These are phyloP conservation scores for Sphagnum contortum DNA, from an alignment of 225 moss, liverwort and hornwort genomes.

Conservation along the genomic window DNA sequence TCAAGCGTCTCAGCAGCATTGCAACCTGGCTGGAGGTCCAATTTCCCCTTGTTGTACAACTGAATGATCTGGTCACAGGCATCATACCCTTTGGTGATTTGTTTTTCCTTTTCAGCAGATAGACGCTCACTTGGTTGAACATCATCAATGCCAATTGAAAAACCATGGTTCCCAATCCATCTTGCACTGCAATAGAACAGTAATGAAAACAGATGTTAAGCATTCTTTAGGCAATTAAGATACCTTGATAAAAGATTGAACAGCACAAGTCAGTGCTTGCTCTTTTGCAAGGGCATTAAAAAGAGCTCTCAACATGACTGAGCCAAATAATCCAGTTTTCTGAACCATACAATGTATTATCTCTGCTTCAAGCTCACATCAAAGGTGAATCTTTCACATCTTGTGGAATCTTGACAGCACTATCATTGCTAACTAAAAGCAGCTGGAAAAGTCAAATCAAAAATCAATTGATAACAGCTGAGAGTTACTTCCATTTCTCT, in stretches of 20 bases:
- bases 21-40: conserved; percentile 80
- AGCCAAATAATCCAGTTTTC: too few species aligned
- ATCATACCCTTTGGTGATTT: conserved; percentile 71
- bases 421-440: too few species aligned
- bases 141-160: conserved; percentile 96
- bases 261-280: too few species aligned
- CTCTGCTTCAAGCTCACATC: too few species aligned
- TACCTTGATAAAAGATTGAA: not conserved
- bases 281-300: too few species aligned
- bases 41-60: conserved; percentile 74
- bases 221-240: not conserved
- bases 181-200: conserved; percentile 32
- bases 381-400: too few species aligned
- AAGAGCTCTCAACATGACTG: too few species aligned
- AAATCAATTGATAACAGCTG: too few species aligned
- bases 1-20: conserved; percentile 96
- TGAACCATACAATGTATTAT: too few species aligned
- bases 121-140: conserved; percentile 85
- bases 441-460: too few species aligned
- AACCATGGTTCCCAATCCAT: conserved; percentile 98
- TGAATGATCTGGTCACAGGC: conserved; percentile 91
- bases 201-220: not conserved
- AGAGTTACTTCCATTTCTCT: too few species aligned
- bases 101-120: conserved; percentile 71
- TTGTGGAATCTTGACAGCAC: too few species aligned